Evolutionary conservation across 495 filamentous ascomycete genomes (phyloP).

Genomic region (Poronia punctata): DNA sequence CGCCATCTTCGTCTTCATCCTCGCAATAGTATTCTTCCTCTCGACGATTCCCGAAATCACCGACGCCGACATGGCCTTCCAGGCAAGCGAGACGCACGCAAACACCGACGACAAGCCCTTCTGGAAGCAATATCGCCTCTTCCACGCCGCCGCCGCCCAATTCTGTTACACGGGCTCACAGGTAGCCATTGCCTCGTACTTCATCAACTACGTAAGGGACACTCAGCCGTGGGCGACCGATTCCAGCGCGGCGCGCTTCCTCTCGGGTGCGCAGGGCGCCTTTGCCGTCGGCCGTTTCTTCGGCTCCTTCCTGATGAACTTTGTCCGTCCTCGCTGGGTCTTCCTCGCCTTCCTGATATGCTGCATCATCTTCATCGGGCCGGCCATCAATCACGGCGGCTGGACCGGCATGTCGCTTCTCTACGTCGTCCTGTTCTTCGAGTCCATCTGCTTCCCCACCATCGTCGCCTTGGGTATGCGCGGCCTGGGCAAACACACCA

Average conservation of each 20-base stretch:
- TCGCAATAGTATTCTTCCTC: conserved; percentile 59
- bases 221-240: conserved; percentile 20
- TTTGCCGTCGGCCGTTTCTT: conserved; percentile 63
- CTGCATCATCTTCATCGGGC: conserved; percentile 53
- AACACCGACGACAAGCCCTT: conserved; percentile 46
- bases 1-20: conserved; percentile 58
- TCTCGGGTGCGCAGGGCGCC: conserved; percentile 58
- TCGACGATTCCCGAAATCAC: conserved; percentile 64
- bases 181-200: conserved; percentile 51
- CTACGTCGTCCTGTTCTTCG: conserved; percentile 61
- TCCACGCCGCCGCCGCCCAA: conserved; percentile 58
- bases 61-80: conserved; percentile 62
- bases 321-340: conserved; percentile 45
- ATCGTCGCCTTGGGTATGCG: conserved; percentile 63
- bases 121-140: conserved; percentile 57
- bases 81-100: conserved; percentile 33
- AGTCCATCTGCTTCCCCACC: conserved; percentile 60
- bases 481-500: conserved; percentile 63
- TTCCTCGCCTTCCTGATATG: conserved; percentile 41
- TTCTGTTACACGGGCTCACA: conserved; percentile 69
- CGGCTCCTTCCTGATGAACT: conserved; percentile 45
- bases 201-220: conserved; percentile 38
- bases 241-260: conserved; percentile 27
- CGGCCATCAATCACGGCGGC: conserved; percentile 45
- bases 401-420: conserved; percentile 52